Percentiles rank a stretch among this genome's conserved stretches.
Evolutionary conservation across 1,139 yeast species (phyloP).

Genomic region (Kluyveromyces sp.): DNA sequence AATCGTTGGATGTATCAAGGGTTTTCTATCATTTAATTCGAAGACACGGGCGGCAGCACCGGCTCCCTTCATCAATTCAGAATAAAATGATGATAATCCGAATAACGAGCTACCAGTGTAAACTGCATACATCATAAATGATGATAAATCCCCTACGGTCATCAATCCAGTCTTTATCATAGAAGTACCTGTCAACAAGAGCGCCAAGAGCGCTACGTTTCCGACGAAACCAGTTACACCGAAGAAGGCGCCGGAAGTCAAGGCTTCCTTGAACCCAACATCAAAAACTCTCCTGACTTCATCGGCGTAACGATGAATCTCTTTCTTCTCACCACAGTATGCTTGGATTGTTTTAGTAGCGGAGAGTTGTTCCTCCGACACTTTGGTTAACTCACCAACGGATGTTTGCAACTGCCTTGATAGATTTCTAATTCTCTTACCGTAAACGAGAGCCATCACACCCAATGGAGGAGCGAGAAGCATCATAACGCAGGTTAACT

Average conservation of each 20-base stretch:
- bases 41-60: constrained; percentile 94
- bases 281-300: constrained; percentile 69
- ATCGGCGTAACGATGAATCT: constrained; percentile 52
- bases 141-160: constrained; percentile 82
- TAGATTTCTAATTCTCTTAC: constrained; percentile 66
- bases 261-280: constrained; percentile 76
- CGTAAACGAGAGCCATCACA: constrained; percentile 71
- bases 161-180: constrained; percentile 67
- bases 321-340: constrained; percentile 74
- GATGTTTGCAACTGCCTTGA: constrained; percentile 78
- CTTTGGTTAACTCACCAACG: constrained; percentile 80
- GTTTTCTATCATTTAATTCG: constrained; percentile 75
- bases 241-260: constrained; percentile 66
- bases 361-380: constrained; percentile 87
- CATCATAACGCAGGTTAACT: constrained; percentile 72
- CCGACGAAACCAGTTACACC: constrained; percentile 82
- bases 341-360: constrained; percentile 84
- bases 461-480: constrained; percentile 80
- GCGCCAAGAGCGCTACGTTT: constrained; percentile 65
- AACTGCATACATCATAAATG: constrained; percentile 93
- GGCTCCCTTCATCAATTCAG: constrained; percentile 93
- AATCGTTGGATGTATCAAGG: constrained; percentile 56
- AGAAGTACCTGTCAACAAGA: constrained; percentile 72
- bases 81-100: constrained; percentile 84
- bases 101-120: constrained; percentile 89